Evolutionary conservation across 371 early-diverging fungal species (phyloP), one percentile per base, ranked within the genome.

Genomic region (Saksenaea vasiformis): DNA sequence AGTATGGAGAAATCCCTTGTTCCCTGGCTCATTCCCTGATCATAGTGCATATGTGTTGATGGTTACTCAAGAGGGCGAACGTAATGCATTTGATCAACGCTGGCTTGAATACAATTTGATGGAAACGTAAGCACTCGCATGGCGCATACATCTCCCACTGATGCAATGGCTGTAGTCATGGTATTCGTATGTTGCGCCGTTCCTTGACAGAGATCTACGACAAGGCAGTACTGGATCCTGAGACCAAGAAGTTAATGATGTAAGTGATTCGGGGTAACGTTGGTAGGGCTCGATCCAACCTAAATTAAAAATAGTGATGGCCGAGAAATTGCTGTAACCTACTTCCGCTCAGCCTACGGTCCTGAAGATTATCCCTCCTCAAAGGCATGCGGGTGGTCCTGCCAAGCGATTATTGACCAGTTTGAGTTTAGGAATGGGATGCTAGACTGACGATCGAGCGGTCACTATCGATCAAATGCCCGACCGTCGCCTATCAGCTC

Each of bases 81-180:
- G 95, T 38, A 98, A 98, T 68, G 86, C 87, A 10, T 95, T 91
- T 74, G 99, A 98, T 73, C 99, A 98, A 73, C 90, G 96, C 38
- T 91, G 87, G 86, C 90, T 97, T 56, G 97, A 97, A 65, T 90
- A 91, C 64, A 69, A 72, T 17, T 80, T 98, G n/a, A 83, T 91
- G 60, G 83, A 91, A 51, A 81, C 76, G 91, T 92, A 86, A 55
- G 70, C 57, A n/a, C 14, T n/a, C 14, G 9, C n/a, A 8, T 22
- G 19, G 22, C 22, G 7, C 17, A 28, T 68, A 34, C 64, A 17
- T 39, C 14, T n/a, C 22, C 10, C 9, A 1, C 22, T 47, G 8
- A 47, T 10, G 0, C 14, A 47, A 11, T 9, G 10, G 10, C 19
- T 56, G 15, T 58, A 93, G 93, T 13, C 85, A 90, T 69, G 85